Conservation (phyloP, 169 alveolate species). For the Perkinsus olseni region DNA sequence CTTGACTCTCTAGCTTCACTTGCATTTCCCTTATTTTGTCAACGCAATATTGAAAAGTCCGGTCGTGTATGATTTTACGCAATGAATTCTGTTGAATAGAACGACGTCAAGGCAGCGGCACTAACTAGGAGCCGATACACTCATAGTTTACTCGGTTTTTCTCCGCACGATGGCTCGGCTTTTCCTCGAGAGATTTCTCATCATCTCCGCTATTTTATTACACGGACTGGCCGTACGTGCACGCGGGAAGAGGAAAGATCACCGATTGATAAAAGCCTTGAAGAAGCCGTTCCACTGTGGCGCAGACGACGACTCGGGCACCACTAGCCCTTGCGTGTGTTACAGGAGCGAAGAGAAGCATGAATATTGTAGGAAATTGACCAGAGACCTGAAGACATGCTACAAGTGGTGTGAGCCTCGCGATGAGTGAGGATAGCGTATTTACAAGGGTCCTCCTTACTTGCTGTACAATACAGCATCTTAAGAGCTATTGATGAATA, state of each 20-base stretch:
- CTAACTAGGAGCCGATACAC: too few relatives aligned
- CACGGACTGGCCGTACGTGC: too few relatives aligned
- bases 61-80: background rate
- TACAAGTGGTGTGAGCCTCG: background rate
- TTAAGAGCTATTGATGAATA: too few relatives aligned
- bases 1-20: background rate
- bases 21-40: background rate
- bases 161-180: too few relatives aligned
- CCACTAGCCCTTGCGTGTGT: background rate
- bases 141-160: too few relatives aligned
- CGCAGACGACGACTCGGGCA: background rate
- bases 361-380: background rate
- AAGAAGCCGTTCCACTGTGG: background rate
- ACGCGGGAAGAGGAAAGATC: background rate
- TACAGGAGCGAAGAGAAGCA: background rate
- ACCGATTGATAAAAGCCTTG: background rate
- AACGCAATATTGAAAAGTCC: background rate
- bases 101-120: background rate
- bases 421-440: too few relatives aligned
- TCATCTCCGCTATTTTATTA: too few relatives aligned
- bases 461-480: too few relatives aligned
- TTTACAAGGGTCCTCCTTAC: too few relatives aligned
- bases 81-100: background rate
- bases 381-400: background rate
- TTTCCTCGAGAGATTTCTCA: too few relatives aligned